Conservation (phyloP, 331 rosid genomes). For the Arachis monticola region DNA sequence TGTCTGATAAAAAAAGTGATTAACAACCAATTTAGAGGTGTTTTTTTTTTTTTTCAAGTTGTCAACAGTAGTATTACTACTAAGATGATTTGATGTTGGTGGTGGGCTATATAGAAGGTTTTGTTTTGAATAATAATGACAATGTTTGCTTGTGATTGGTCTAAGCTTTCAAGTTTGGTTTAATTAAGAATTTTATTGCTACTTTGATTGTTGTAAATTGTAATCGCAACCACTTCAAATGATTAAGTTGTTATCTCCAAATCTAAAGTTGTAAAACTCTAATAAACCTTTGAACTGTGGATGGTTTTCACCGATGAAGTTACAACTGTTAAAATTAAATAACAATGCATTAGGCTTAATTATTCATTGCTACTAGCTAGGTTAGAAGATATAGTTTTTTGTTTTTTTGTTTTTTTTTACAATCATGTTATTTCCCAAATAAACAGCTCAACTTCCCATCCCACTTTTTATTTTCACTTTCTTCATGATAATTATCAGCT, state of each 20-base stretch:
- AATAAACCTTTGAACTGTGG: neutral
- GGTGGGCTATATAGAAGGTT: constrained; percentile 13
- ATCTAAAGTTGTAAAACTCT: neutral
- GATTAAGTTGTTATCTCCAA: constrained; percentile 28
- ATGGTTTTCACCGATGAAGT: neutral
- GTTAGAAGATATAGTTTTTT: too few species aligned
- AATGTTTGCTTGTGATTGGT: constrained; percentile 1
- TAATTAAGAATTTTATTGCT: neutral
- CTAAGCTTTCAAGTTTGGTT: constrained; percentile 2
- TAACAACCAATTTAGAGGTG: too few species aligned
- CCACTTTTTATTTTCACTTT: too few species aligned
- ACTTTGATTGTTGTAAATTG: neutral
- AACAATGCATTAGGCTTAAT: neutral
- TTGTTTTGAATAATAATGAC: constrained; percentile 10
- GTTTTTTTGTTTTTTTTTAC: too few species aligned
- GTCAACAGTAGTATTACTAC: neutral
- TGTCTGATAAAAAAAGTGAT: too few species aligned
- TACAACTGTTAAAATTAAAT: neutral
- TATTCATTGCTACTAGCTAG: too few species aligned
- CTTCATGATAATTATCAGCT: too few species aligned
- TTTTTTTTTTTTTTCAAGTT: neutral
- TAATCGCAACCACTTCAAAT: neutral
- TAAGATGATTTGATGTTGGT: constrained; percentile 16
- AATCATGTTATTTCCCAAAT: too few species aligned
- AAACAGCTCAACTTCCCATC: too few species aligned